phyloP scores from a whole-genome alignment of 139 green algal genomes.

The Auxenochlorella protothecoides region DNA sequence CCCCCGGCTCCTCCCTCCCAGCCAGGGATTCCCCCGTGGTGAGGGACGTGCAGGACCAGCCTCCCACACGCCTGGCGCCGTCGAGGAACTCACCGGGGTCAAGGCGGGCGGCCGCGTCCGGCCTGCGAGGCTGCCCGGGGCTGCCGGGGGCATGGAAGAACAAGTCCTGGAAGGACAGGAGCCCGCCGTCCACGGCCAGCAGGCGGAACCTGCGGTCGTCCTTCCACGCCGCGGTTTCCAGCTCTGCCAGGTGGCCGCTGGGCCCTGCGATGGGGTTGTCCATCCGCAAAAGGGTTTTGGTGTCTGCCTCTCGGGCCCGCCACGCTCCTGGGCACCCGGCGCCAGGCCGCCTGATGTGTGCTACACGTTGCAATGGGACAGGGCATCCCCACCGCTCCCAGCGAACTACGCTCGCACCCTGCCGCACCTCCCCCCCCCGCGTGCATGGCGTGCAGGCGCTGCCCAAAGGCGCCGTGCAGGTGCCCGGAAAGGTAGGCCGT shows the following conservation, averaged over 20 bases:
- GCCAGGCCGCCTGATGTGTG: too few species aligned
- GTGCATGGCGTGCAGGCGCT: conserved; percentile 35
- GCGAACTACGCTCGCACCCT: too few species aligned
- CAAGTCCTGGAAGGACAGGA: conserved; percentile 40
- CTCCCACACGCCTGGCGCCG: not conserved
- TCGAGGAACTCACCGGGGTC: conserved; percentile 1
- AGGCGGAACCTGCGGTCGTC: conserved; percentile 45
- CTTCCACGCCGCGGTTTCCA: conserved; percentile 58
- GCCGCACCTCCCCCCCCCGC: too few species aligned
- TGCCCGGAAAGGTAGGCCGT: conserved; percentile 48
- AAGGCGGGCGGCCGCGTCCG: not conserved
- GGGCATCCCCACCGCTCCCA: too few species aligned
- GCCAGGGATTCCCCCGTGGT: not conserved
- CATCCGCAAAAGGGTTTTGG: too few species aligned
- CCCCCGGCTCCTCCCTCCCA: not conserved
- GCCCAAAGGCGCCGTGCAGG: conserved; percentile 53
- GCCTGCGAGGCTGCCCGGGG: conserved; percentile 2
- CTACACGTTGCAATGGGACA: too few species aligned
- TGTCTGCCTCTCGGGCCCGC: too few species aligned
- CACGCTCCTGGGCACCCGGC: too few species aligned
- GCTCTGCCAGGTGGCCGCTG: conserved; percentile 35
- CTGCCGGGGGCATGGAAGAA: conserved; percentile 24
- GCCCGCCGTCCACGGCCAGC: conserved; percentile 26
- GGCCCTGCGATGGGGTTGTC: too few species aligned
- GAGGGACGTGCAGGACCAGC: too few species aligned